A percentile compares a stretch with the other conserved stretches of the same genome.
phyloP scores from a whole-genome alignment of 2,329 filamentous ascomycete genomes.

The Myriosclerotinia duriaeana region DNA sequence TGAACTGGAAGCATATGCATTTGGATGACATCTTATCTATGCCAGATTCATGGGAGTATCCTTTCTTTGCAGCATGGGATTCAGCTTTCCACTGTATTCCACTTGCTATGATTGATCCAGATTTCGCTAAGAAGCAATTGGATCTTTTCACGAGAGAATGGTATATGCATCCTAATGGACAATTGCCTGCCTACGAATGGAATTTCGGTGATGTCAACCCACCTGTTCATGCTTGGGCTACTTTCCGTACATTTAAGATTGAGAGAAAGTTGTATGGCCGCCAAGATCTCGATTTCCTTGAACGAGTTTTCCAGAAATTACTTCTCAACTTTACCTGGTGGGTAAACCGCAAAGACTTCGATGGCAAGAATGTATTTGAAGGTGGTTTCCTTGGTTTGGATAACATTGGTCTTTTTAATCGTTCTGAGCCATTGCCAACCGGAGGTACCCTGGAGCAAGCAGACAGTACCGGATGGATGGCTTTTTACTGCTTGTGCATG shows the following conservation, averaged over 20 bases:
- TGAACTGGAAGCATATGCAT: slow-evolving; percentile 91
- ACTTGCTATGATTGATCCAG: slow-evolving; percentile 93
- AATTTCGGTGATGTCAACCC: slow-evolving; percentile 98
- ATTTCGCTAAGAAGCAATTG: slow-evolving; percentile 97
- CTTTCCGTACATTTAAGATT: slow-evolving; percentile 96
- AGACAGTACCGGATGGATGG: slow-evolving; percentile 98
- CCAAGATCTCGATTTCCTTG: slow-evolving; percentile 91
- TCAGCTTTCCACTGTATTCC: slow-evolving; percentile 96
- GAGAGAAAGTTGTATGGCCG: slow-evolving; percentile 95
- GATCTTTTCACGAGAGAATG: slow-evolving; percentile 95
- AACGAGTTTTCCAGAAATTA: slow-evolving; percentile 94
- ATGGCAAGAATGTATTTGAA: slow-evolving; percentile 97
- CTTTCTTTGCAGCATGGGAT: slow-evolving; percentile 97
- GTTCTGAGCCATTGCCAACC: slow-evolving; percentile 90
- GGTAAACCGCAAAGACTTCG: slow-evolving; percentile 93
- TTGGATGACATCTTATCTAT: slow-evolving; percentile 94
- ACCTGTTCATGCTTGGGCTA: slow-evolving; percentile 93
- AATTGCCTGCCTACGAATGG: slow-evolving; percentile 91
- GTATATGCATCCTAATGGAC: slow-evolving; percentile 98
- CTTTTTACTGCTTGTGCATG: slow-evolving; percentile 95
- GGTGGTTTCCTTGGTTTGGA: slow-evolving; percentile 93
- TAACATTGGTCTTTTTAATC: slow-evolving; percentile 97
- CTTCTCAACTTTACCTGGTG: slow-evolving; percentile 98
- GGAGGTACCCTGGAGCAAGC: slow-evolving; percentile 93
- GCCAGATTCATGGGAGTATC: slow-evolving; percentile 98